Base-by-base conservation (phyloP, 2,329 filamentous ascomycete species). In the Apiospora malaysiana region DNA sequence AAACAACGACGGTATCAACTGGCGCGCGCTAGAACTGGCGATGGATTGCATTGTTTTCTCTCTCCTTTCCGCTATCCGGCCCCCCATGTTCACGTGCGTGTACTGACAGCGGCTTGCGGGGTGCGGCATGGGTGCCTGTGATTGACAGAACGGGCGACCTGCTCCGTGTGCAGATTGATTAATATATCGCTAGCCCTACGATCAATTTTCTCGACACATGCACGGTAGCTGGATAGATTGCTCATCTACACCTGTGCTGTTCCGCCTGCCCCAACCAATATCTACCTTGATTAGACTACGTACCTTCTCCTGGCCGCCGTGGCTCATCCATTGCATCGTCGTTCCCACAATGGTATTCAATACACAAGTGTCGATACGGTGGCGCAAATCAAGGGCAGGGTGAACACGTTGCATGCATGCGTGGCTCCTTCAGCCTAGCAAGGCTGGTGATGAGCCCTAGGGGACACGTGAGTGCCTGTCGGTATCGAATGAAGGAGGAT, bases 1-100 rank as follows among this genome's bases (percentile, higher is more conserved):
- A 59, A 59, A 59, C 51, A 59, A 59, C 27, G 51, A 59, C 14
- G 51, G 51, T 59, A 37, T 59, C 51, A 27, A 37, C 51, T 59
- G 51, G 10, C 10, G 27, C 21, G 21, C 27, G 37, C 51, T 59
- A 59, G 47, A 8, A 59, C 37, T 59, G 27, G 51, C 51, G 16
- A 8, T 12, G 37, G 16, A 37, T 59, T 59, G 5, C 16, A 21
- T 56, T 32, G 49, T 56, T 32, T 32, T 32, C 49, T 18, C 5
- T 56, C 25, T 27, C 0, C 25, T 16, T 37, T 4, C 1, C 1
- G 25, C 51, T 9, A n/a, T 37, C 2, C 4, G 27, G 32, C 32
- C 7, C 14, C 49, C 49, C 49, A 56, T 56, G 49, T 14, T 25
- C 51, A 59, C 51, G 51, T 59, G 51, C 32, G 16, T 32, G 7